phyloP scores from a whole-genome alignment of 805 yeast genomes.

The Cyberlindnera bimundalis region DNA sequence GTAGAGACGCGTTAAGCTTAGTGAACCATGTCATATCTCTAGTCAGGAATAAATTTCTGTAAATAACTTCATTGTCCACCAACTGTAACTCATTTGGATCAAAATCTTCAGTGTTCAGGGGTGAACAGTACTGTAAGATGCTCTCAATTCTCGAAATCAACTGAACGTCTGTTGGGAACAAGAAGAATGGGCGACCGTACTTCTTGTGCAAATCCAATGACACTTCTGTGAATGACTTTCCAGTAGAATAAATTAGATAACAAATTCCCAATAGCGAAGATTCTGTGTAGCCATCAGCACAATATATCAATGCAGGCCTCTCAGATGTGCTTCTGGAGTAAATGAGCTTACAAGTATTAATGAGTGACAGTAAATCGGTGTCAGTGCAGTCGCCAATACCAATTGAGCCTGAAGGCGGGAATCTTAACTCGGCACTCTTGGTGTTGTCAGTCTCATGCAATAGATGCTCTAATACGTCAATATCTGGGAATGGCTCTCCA shows the following conservation, averaged over 20 bases:
- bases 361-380: slow-evolving; percentile 57
- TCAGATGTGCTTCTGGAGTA: slow-evolving; percentile 37
- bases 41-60: slow-evolving; percentile 31
- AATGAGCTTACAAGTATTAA: slow-evolving; percentile 67
- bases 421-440: slow-evolving; percentile 41
- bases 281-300: slow-evolving; percentile 92
- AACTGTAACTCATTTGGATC: slow-evolving; percentile 14
- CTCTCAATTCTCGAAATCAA: slow-evolving; percentile 64
- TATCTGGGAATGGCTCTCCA: slow-evolving; percentile 51
- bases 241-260: slow-evolving; percentile 66
- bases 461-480: slow-evolving; percentile 33
- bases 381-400: slow-evolving; percentile 68
- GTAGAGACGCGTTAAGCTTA: slow-evolving; percentile 59
- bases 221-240: slow-evolving; percentile 60
- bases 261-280: slow-evolving; percentile 73
- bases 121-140: slow-evolving; percentile 58
- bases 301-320: slow-evolving; percentile 53
- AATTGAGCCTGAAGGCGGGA: slow-evolving; percentile 84
- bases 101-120: slow-evolving; percentile 29
- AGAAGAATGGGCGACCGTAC: slow-evolving; percentile 76
- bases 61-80: slow-evolving; percentile 30
- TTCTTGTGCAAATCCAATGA: slow-evolving; percentile 57
- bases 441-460: slow-evolving; percentile 14
- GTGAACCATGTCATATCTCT: slow-evolving; percentile 29
- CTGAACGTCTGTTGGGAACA: slow-evolving; percentile 72